phyloP scores from a whole-genome alignment of 2,329 filamentous ascomycete genomes.

The Sclerotinia subarctica region DNA sequence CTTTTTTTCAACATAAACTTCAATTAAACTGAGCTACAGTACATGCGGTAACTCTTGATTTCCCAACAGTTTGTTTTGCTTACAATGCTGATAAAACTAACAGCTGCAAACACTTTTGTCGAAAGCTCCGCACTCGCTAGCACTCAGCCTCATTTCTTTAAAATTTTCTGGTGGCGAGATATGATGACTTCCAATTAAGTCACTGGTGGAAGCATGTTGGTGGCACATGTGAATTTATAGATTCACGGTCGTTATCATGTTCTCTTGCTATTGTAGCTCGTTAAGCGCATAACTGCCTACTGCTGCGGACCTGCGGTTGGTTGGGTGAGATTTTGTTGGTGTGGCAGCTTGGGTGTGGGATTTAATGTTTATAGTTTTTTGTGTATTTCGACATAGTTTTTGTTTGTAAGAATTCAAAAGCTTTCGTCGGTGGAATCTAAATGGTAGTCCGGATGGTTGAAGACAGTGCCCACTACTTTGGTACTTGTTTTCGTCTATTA shows the following conservation, averaged over 20 bases:
- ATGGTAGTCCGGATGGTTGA: no score
- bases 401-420: no score
- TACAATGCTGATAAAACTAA: neutral
- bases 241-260: neutral
- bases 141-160: neutral
- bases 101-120: neutral
- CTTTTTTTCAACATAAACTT: no score
- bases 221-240: neutral
- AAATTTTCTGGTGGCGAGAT: no score
- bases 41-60: neutral
- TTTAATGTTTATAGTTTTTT: no score
- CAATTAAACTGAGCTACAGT: neutral
- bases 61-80: neutral
- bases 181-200: neutral
- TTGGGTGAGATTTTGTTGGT: neutral
- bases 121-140: neutral
- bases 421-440: no score
- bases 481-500: no score
- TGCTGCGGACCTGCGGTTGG: no score
- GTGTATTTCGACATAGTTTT: no score
- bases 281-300: neutral
- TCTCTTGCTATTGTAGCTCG: neutral
- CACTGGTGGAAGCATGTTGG: neutral
- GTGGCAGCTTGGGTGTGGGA: neutral
- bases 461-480: no score